Conservation (phyloP, 352 stramenopile genomes). For the Globisporangium takayamanum region DNA sequence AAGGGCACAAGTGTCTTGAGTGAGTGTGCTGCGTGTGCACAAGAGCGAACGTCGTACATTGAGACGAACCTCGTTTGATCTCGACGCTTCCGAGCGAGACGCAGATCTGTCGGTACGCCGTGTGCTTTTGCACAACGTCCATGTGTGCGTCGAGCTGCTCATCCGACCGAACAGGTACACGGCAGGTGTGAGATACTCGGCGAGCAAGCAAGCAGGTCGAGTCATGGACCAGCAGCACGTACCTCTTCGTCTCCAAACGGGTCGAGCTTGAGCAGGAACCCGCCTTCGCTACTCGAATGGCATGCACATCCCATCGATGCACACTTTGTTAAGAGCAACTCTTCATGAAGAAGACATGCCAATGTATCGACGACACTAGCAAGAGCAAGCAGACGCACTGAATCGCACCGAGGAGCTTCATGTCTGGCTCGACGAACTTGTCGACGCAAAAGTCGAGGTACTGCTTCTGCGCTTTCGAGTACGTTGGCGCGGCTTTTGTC, state of each 20-base stretch:
- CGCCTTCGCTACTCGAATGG: constrained; percentile 9
- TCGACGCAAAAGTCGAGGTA: constrained; percentile 57
- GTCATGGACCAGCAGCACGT: background rate
- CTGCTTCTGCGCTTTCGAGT: constrained; percentile 35
- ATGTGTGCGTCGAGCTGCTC: constrained; percentile 42
- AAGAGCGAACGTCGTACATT: background rate
- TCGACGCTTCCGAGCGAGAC: constrained; percentile 41
- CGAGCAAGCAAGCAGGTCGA: background rate
- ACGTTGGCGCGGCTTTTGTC: constrained; percentile 5
- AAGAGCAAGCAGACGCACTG: constrained; percentile 3
- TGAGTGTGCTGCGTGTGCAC: background rate
- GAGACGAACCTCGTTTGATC: constrained; percentile 37
- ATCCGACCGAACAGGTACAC: background rate
- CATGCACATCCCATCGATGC: background rate
- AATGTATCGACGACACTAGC: background rate
- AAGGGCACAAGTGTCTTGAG: background rate
- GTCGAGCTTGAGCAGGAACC: constrained; percentile 47
- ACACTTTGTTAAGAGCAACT: too few relatives aligned
- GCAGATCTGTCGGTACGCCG: constrained; percentile 27
- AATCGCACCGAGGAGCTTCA: constrained; percentile 35
- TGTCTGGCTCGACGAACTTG: constrained; percentile 42
- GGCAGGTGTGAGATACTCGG: background rate
- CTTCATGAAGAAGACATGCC: background rate
- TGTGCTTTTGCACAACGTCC: constrained; percentile 34
- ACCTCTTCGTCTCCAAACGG: constrained; percentile 48